Base-by-base conservation (phyloP, 768 basidiomycete species). In the Russula sp. region DNA sequence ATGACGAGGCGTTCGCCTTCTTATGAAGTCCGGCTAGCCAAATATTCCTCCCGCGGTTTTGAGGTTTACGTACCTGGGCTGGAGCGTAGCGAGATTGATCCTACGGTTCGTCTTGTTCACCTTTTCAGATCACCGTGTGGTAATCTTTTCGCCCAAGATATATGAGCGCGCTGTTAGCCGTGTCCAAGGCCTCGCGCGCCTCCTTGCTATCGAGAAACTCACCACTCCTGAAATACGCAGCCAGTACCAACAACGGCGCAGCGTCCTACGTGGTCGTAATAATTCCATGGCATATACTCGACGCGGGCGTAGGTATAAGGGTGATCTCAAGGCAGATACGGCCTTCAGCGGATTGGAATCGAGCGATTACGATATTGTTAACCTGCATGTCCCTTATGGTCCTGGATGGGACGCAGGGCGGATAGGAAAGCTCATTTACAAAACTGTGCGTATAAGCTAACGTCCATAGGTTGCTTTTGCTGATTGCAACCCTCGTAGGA, bases 1-100 rank as follows among this genome's bases (percentile, higher is more conserved):
- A 79, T 84, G 75, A 82, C 83, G 6, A 76, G 84, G n/a, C 78
- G 85, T 40, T 85, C 84, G 2, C 84, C 84, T 1, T 86, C 85
- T 13, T 84, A 87, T 67, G 85, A 86, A 75, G 79, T 85, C 30
- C 79, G 85, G 3, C 77, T 86, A 10, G 75, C 82, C 22, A 87
- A 87, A 71, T 85, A 87, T 71, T 77, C 82, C 0, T 67, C 73
- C 6, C 75, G 85, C 9, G 80, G 75, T 7, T 85, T 83, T 62
- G 85, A 87, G 69, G 78, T 86, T 24, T 81, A 81, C 64, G 79
- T 86, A 7, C 84, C 84, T 1, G 74, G 75, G 20, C 77, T 87
- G 36, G 70, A 73, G 18, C 80, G 85, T 16, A 72, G 71, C 7
- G 78, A 83, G 49, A 74, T 87, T 42, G 84, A 88, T 69, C 85